A percentile compares a stretch with the other conserved stretches of the same genome.
Conservation (phyloP, 2,329 filamentous ascomycete genomes). For the Nigrograna mackinnonii region DNA sequence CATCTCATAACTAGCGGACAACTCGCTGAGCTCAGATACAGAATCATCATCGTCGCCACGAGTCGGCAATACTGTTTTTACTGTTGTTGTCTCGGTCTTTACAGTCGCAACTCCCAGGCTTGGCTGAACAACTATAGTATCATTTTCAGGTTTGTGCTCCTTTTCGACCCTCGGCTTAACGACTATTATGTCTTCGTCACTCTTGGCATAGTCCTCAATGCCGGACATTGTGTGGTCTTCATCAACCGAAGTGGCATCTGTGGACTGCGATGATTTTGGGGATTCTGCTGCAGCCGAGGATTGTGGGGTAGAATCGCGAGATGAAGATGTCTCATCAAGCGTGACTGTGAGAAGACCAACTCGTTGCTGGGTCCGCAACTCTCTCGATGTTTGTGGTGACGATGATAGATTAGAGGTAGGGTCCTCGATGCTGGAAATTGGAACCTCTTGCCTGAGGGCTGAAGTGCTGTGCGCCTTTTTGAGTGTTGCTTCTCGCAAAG, state of each 20-base stretch:
- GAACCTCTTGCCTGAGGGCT: constrained; percentile 30
- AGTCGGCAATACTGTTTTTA: constrained; percentile 18
- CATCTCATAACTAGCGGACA: constrained; percentile 42
- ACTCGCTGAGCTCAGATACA: constrained; percentile 43
- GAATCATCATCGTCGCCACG: constrained; percentile 27
- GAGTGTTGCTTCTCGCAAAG: constrained; percentile 25
- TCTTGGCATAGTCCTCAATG: constrained; percentile 10
- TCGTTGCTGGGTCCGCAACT: constrained; percentile 35
- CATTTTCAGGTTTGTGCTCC: background rate
- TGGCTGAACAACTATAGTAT: constrained; percentile 12
- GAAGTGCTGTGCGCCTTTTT: constrained; percentile 39
- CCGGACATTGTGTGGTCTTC: constrained; percentile 24
- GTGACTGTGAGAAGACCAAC: constrained; percentile 31
- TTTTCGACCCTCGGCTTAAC: constrained; percentile 21
- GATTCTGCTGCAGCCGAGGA: constrained; percentile 29
- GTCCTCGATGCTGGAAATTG: constrained; percentile 37
- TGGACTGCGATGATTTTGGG: constrained; percentile 39
- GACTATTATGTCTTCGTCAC: constrained; percentile 12
- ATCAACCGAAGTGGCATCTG: constrained; percentile 42
- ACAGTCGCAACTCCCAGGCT: constrained; percentile 32
- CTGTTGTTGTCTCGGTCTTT: constrained; percentile 30
- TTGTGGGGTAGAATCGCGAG: constrained; percentile 30
- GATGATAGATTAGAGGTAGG: constrained; percentile 18
- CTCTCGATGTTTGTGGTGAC: constrained; percentile 19
- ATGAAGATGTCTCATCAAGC: constrained; percentile 30